Evolutionary conservation across 2,329 filamentous ascomycete genomes (phyloP), one percentile per base, ranked within the genome.

Genomic region (Calonectria crousiana): DNA sequence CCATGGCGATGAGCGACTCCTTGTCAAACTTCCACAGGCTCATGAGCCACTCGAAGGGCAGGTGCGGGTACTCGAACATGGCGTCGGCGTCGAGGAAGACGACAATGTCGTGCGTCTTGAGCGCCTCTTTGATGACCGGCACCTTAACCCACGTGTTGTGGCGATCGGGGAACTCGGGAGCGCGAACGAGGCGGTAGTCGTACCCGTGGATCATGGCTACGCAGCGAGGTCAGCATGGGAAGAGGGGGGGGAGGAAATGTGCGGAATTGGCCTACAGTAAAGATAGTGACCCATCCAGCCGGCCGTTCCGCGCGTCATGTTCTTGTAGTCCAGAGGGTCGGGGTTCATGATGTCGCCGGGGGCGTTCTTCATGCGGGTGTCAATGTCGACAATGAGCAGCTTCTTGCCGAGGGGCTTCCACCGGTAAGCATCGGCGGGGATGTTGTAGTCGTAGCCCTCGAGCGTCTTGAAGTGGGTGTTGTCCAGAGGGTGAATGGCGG

Each of bases 31-130:
- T 83, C 87, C 87, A 89, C 51, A 85, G 83, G 76, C 87, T 87
- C 77, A 89, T 83, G 9, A 89, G 83, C 85, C 86, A 89, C 79
- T 89, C 87, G 20, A 88, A 72, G 3, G 87, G 87, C 0, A 89
- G 77, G 41, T 87, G 82, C 1, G 85, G 83, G 69, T 88, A 82
- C 0, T 83, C 80, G 67, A 88, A 83, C 9, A 85, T 82, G 23
- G 83, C 85, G 73, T 89, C 87, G 30, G 86, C 84, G 76, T 89
- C 87, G 67, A 88, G 77, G 56, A 86, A 85, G 58, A 89, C 80
- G 28, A 88, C 84, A 10, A 87, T 84, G 6, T 84, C 80, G 78
- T 89, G 86, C 1, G 82, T 74, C 30, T 82, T 79, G 34, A 88
- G 79, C 2, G 86, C 82, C 26, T 86, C 80, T 47, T 82, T 80